Evolutionary conservation across 345 rosid genomes (phyloP), one percentile per base, ranked within the genome.

Genomic region (Abelmoschus esculentus): DNA sequence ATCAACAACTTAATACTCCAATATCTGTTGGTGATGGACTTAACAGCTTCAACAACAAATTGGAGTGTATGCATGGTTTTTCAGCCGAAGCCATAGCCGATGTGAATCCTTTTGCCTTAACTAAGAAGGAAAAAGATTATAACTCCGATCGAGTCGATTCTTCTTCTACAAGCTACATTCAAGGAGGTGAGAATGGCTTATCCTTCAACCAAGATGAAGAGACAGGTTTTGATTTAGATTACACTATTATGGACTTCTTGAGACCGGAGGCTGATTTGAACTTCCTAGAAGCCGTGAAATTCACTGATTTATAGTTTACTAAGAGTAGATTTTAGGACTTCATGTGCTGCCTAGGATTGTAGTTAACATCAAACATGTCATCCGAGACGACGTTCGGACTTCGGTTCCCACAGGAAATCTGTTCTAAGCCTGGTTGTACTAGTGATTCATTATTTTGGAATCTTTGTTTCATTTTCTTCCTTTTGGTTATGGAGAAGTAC

Each of bases 221-320:
- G 6, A 70, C 64, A n/a, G 63, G 34, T n/a, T 6, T 19, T n/a
- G 70, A 17, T 8, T 6, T 4, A 36, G 70, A 70, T 9, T n/a
- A 19, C 47, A 56, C 31, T 44, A 22, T 22, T 22, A 62, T n/a
- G 5, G 73, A 63, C 68, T 67, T 36, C 9, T 66, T 68, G 57
- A 61, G 66, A 26, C 72, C 69, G 13, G 81, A 78, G 31, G 72
- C 78, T 55, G 74, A 71, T 67, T 71, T 70, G 55, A 80, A 71
- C 49, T 63, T 61, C 1, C 44, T 29, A 3, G 82, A 73, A 67
- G 74, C 79, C 36, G 76, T 31, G 15, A 72, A 56, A 42, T 44
- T 42, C 63, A 42, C 56, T 7, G 72, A 69, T 17, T 60, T 49
- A 17, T 74, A 80, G 82, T 79, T 70, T 38, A 38, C 42, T 38